Percentiles rank a stretch among this genome's conserved stretches.
Evolutionary conservation across 1,284 basidiomycete species (phyloP).

Genomic region (Lignosus rhinocerotis): DNA sequence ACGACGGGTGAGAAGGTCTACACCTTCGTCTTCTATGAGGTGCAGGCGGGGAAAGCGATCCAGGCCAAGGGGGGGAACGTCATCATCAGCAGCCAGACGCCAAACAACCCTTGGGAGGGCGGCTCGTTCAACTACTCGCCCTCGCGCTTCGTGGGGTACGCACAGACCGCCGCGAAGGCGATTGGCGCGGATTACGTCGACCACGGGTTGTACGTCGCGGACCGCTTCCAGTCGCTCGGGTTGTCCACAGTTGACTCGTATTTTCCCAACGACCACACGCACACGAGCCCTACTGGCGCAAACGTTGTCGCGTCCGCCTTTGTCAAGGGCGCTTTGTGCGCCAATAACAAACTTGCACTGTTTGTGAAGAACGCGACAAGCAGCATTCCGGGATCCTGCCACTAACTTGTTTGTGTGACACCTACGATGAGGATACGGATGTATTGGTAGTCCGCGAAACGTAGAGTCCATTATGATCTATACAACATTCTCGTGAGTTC

Average conservation of each 20-base stretch:
- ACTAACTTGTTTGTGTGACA: neutral
- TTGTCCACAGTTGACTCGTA: constrained; percentile 40
- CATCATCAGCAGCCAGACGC: constrained; percentile 51
- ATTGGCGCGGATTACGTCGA: constrained; percentile 46
- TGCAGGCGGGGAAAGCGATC: constrained; percentile 43
- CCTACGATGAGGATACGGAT: too few species aligned
- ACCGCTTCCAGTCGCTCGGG: constrained; percentile 45
- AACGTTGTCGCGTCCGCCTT: constrained; percentile 47
- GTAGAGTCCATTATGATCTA: too few species aligned
- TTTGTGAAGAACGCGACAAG: constrained; percentile 9
- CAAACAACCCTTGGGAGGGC: constrained; percentile 45
- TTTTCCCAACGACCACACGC: constrained; percentile 50
- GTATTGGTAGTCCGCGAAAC: too few species aligned
- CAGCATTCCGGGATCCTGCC: constrained; percentile 8
- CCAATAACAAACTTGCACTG: constrained; percentile 9
- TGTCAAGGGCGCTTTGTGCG: constrained; percentile 27
- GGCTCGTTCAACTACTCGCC: constrained; percentile 35
- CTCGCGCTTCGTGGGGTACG: constrained; percentile 48
- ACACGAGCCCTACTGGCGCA: constrained; percentile 45
- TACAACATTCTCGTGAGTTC: too few species aligned
- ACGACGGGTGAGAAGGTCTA: constrained; percentile 16
- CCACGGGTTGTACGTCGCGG: constrained; percentile 46
- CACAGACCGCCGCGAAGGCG: constrained; percentile 39
- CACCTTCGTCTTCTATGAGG: constrained; percentile 32
- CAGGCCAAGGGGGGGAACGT: constrained; percentile 48